Evolutionary conservation across 2,329 filamentous ascomycete genomes (phyloP).

Genomic region (Fusarium siculi): DNA sequence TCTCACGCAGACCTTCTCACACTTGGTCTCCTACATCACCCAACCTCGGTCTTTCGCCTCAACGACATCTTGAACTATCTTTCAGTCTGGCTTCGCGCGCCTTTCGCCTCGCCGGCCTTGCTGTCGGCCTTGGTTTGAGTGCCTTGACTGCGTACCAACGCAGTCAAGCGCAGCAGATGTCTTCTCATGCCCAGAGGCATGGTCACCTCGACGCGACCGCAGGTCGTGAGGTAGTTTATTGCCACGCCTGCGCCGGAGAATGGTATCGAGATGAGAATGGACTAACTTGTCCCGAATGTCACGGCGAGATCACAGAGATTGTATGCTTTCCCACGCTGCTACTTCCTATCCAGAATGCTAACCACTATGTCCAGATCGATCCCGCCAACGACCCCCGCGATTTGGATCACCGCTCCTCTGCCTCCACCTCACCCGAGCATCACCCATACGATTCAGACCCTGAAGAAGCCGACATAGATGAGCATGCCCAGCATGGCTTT

Average conservation of each 20-base stretch:
- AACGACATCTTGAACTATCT: constrained; percentile 25
- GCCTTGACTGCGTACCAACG: constrained; percentile 66
- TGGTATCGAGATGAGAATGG: constrained; percentile 80
- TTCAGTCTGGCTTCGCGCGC: constrained; percentile 67
- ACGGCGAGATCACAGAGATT: constrained; percentile 84
- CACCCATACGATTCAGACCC: constrained; percentile 61
- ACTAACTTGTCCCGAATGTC: constrained; percentile 80
- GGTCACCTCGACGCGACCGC: constrained; percentile 61
- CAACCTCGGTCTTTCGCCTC: not conserved
- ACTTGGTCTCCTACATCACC: not conserved
- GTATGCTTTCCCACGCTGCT: constrained; percentile 62
- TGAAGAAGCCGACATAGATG: constrained; percentile 68
- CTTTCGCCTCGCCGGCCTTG: constrained; percentile 64
- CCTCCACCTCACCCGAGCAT: constrained; percentile 47
- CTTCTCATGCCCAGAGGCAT: constrained; percentile 42
- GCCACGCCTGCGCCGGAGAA: constrained; percentile 82
- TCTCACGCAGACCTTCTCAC: not conserved
- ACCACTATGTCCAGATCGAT: constrained; percentile 56
- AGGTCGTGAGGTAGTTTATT: constrained; percentile 80
- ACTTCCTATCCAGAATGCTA: constrained; percentile 10
- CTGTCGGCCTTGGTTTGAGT: constrained; percentile 68
- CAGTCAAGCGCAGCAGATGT: constrained; percentile 56
- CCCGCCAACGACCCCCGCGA: constrained; percentile 71
- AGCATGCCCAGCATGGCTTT: constrained; percentile 59
- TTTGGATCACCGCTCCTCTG: constrained; percentile 43